Percentiles rank a stretch among this genome's conserved stretches.
Conservation (phyloP, 139 green algal species). For the Micractinium conductrix region DNA sequence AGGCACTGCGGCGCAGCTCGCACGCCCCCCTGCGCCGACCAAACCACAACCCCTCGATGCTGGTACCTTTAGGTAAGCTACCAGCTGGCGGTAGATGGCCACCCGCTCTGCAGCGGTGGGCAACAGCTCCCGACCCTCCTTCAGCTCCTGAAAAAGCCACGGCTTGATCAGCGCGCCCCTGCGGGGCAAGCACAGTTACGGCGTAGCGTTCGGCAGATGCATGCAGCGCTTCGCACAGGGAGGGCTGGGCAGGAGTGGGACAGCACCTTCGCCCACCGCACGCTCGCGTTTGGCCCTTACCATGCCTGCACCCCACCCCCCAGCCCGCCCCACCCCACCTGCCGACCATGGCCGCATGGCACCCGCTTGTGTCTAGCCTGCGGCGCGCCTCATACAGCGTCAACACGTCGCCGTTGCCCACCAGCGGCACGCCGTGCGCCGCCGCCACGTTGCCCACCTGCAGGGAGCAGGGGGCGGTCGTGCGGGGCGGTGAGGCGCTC, state of each 20-base stretch:
- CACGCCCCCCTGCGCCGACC: too few species aligned
- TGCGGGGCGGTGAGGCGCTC: too few species aligned
- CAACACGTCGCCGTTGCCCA: slow-evolving; percentile 84
- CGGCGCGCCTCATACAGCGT: slow-evolving; percentile 66
- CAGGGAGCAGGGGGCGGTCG: too few species aligned
- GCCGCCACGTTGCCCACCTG: too few species aligned
- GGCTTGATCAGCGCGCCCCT: slow-evolving; percentile 83
- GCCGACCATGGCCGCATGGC: slow-evolving; percentile 67
- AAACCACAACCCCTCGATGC: too few species aligned
- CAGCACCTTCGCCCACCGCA: too few species aligned
- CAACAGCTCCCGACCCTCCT: slow-evolving; percentile 66
- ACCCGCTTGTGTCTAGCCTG: slow-evolving; percentile 36
- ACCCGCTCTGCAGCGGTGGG: slow-evolving; percentile 72
- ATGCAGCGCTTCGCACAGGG: background rate
- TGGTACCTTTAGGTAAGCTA: slow-evolving; percentile 69
- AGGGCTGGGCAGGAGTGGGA: background rate
- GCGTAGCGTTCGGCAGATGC: background rate
- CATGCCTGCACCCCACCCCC: background rate
- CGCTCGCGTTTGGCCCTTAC: too few species aligned
- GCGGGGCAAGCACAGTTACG: background rate
- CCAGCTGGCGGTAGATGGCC: slow-evolving; percentile 76
- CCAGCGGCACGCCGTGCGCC: slow-evolving; percentile 53
- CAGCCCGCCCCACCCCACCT: background rate
- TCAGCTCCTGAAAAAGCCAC: slow-evolving; percentile 86
- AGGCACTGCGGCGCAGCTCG: too few species aligned